Base-by-base conservation (phyloP, 2,329 filamentous ascomycete genomes). In the Aphanoascus verrucosus region DNA sequence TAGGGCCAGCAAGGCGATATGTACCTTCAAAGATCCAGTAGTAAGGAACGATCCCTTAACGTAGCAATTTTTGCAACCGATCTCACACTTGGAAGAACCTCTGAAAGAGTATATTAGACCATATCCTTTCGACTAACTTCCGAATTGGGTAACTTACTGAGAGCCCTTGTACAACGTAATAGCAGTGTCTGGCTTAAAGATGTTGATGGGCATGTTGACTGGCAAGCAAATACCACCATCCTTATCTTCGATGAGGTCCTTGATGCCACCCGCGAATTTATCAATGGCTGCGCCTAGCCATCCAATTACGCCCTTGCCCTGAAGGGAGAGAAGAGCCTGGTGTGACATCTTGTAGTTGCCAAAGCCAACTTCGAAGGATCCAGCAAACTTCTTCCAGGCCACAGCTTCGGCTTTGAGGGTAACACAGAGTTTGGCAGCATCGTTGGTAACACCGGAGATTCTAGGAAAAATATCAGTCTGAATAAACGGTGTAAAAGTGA, bases 41-140 rank as follows among this genome's bases (percentile, higher is more conserved):
- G 64, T 54, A 42, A 60, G 52, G 35, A 65, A 60, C 28, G 54
- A 60, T 12, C 64, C 64, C 1, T 49, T 45, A 0, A 65, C 55
- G 44, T 59, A 65, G 49, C 63, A 65, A 37, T 65, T 59, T 35
- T 55, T 54, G 42, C 64, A 66, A 32, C 59, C 57, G 6, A 65
- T 23, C 3, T 49, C 56, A 3, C 64, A 40, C 3, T 56, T 34
- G 12, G 54, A 35, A 17, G 56, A 47, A 47, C 49, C 53, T 37
- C 51, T 57, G n/a, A 19, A 17, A n/a, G 12, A 42, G 5, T 9
- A 32, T 28, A 23, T 41, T 32, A 40, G 35, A 41, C 12, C 4
- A 14, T 23, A 8, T 20, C 6, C 17, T 37, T 2, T 20, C 53
- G 8, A 6, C 19, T 46, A 20, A 43, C 23, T 23, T 17, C 17